These are phyloP conservation scores for Lactarius tabidus DNA, from an alignment of 768 basidiomycete species.

Conservation along the genomic window DNA sequence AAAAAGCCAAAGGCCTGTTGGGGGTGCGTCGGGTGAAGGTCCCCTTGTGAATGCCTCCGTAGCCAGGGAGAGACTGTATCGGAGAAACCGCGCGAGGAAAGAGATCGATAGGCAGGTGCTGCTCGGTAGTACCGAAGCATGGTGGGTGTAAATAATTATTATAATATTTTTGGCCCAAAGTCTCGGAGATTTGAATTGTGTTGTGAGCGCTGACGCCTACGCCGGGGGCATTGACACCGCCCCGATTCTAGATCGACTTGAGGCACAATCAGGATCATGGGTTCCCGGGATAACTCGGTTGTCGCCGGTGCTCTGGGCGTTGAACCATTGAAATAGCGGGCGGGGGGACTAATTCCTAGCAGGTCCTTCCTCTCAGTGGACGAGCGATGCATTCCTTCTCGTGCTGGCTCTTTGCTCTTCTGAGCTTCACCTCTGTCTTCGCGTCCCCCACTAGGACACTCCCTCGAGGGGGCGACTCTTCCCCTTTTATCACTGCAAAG, in stretches of 20 bases:
- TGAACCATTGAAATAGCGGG: background rate
- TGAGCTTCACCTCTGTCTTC: conserved; percentile 3
- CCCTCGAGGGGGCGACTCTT: background rate
- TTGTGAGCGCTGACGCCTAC: background rate
- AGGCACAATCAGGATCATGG: background rate
- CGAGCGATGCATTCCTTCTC: conserved; percentile 12
- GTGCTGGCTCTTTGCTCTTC: conserved; percentile 1
- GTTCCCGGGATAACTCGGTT: background rate
- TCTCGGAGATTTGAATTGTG: background rate
- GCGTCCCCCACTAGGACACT: conserved; percentile 9
- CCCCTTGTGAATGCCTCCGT: background rate
- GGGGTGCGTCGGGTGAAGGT: conserved; percentile 34
- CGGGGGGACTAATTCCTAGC: too few relatives aligned
- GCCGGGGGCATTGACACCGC: background rate
- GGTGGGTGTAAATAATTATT: background rate
- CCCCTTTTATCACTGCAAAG: conserved; percentile 10
- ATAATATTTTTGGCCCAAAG: background rate
- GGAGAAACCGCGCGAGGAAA: conserved; percentile 1
- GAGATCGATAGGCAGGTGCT: background rate
- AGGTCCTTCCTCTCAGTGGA: background rate
- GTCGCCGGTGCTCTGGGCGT: background rate
- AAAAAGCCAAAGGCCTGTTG: conserved; percentile 43
- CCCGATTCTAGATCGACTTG: background rate
- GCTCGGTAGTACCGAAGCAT: conserved; percentile 6
- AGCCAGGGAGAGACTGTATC: conserved; percentile 17